phyloP scores from a whole-genome alignment of 495 filamentous ascomycete genomes.

The Aspergillus egyptiacus region DNA sequence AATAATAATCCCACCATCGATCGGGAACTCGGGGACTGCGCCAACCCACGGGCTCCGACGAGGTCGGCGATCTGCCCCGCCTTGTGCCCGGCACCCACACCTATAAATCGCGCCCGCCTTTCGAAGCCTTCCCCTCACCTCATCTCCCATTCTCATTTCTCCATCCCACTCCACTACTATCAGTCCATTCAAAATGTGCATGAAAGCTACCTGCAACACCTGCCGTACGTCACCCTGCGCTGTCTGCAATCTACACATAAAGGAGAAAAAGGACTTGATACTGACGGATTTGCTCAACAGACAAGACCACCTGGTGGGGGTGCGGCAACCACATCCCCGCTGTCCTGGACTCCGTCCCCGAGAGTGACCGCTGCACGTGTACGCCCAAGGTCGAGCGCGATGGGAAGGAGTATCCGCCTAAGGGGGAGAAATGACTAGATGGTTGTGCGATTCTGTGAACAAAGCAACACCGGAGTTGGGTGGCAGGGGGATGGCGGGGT shows the following conservation, averaged over 20 bases:
- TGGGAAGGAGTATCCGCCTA: conserved; percentile 59
- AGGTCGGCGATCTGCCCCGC: too few species aligned
- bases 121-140: too few species aligned
- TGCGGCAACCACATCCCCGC: conserved; percentile 63
- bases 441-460: conserved; percentile 25
- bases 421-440: conserved; percentile 42
- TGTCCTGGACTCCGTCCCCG: conserved; percentile 59
- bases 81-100: too few species aligned
- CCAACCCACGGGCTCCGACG: too few species aligned
- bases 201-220: conserved; percentile 42
- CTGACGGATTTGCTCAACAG: conserved; percentile 32
- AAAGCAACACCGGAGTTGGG: too few species aligned
- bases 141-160: too few species aligned
- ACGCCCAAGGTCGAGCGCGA: conserved; percentile 53
- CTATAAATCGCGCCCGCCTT: too few species aligned
- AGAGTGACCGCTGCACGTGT: conserved; percentile 58
- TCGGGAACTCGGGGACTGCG: too few species aligned
- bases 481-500: too few species aligned
- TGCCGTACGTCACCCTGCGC: conserved; percentile 36
- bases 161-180: too few species aligned
- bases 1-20: too few species aligned
- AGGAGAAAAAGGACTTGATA: too few species aligned
- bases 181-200: conserved; percentile 37
- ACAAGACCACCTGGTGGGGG: conserved; percentile 63
- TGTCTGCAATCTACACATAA: neutral